Conservation (phyloP, 805 yeast species). For the Metschnikowia cerradonensis region DNA sequence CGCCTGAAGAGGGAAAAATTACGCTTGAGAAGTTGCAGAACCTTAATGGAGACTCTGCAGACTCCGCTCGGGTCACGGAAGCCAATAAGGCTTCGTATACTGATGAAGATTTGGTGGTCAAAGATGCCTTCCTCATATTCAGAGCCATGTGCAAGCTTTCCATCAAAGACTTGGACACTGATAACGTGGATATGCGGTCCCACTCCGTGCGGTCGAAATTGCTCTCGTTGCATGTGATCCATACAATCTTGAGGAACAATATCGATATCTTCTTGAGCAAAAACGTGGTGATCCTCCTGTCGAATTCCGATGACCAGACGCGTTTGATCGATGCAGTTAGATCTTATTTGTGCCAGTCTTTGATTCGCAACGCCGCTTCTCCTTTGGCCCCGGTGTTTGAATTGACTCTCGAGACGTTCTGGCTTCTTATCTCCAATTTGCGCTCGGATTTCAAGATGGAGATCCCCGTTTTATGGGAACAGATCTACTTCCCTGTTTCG, state of each 20-base stretch:
- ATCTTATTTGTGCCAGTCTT: conserved; percentile 75
- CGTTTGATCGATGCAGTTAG: conserved; percentile 74
- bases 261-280: conserved; percentile 71
- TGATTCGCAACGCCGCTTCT: conserved; percentile 90
- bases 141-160: conserved; percentile 94
- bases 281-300: conserved; percentile 48
- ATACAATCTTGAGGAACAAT: conserved; percentile 79
- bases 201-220: conserved; percentile 91
- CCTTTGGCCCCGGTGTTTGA: conserved; percentile 90
- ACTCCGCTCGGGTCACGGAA: conserved; percentile 50
- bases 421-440: conserved; percentile 79
- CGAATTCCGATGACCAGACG: conserved; percentile 49
- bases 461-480: conserved; percentile 88
- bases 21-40: conserved; percentile 61
- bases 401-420: conserved; percentile 85
- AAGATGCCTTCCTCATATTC: conserved; percentile 89
- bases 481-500: conserved; percentile 89
- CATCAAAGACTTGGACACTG: conserved; percentile 75
- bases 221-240: conserved; percentile 81
- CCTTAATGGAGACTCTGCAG: conserved; percentile 45
- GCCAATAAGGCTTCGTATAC: conserved; percentile 42
- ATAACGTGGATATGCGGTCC: conserved; percentile 77
- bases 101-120: conserved; percentile 67
- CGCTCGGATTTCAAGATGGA: conserved; percentile 88
- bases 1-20: conserved; percentile 26